These are phyloP conservation scores for Cyclotella sp. DNA, from an alignment of 108 stramenopile species.

Conservation along the genomic window DNA sequence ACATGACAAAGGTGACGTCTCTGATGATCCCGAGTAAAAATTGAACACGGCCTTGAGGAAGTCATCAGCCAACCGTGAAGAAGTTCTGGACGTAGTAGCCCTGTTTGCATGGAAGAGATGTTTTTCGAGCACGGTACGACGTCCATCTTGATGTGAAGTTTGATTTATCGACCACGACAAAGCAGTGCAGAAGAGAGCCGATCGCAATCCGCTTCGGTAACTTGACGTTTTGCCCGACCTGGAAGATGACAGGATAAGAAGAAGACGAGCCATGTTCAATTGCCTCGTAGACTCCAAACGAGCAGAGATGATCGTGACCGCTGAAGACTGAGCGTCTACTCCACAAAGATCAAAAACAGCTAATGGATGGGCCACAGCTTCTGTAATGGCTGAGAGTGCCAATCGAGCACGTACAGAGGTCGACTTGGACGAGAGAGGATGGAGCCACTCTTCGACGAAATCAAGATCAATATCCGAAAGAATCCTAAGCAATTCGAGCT, in stretches of 20 bases:
- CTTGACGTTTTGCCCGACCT: constrained; percentile 11
- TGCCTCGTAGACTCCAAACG: constrained; percentile 33
- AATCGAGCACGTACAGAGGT: constrained; percentile 13
- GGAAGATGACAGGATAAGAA: constrained; percentile 29
- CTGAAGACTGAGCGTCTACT: constrained; percentile 14
- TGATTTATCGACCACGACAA: constrained; percentile 48
- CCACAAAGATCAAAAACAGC: neutral
- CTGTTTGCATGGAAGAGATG: constrained; percentile 13
- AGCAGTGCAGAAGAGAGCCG: constrained; percentile 39
- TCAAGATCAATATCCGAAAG: constrained; percentile 22
- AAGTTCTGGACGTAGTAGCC: neutral
- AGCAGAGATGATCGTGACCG: constrained; percentile 22
- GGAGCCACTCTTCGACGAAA: constrained; percentile 40
- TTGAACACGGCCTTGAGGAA: constrained; percentile 7
- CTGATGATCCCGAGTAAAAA: constrained; percentile 14
- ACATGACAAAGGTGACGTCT: constrained; percentile 1
- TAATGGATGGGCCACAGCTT: neutral
- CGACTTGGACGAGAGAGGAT: constrained; percentile 29
- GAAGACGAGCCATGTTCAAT: constrained; percentile 37
- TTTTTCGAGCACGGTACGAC: constrained; percentile 40
- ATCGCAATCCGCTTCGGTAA: constrained; percentile 33
- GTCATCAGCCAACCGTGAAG: constrained; percentile 7
- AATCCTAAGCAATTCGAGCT: constrained; percentile 26
- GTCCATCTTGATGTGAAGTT: constrained; percentile 17
- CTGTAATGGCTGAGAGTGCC: constrained; percentile 18